Percentiles rank a stretch among this genome's conserved stretches.
Conservation (phyloP, 1,284 basidiomycete genomes). For the Heimioporus punctisporus region DNA sequence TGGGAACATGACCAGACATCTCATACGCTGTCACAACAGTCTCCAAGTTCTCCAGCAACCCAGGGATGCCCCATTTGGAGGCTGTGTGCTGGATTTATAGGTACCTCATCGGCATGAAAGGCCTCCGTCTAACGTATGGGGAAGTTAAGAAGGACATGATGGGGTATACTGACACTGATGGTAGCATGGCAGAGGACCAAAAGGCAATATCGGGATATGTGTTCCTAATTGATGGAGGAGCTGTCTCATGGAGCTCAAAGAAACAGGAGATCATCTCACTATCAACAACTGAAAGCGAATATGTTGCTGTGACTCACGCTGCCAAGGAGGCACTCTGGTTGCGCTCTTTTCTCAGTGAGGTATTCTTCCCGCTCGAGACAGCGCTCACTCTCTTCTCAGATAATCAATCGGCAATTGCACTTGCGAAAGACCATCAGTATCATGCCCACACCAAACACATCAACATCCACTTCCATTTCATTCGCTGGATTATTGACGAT, state of each 20-base stretch:
- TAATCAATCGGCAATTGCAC: conserved; percentile 34
- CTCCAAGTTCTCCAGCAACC: not conserved
- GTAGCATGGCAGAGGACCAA: conserved; percentile 18
- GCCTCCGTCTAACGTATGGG: conserved; percentile 26
- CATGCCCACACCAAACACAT: conserved; percentile 37
- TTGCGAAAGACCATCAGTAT: conserved; percentile 21
- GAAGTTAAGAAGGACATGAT: conserved; percentile 20
- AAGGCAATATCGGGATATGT: conserved; percentile 34
- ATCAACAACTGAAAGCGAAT: conserved; percentile 32
- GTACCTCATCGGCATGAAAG: conserved; percentile 17
- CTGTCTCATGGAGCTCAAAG: conserved; percentile 38
- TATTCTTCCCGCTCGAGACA: not conserved
- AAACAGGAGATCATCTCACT: conserved; percentile 30
- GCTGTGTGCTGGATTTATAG: not conserved
- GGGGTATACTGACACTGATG: conserved; percentile 31
- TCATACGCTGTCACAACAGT: conserved; percentile 26
- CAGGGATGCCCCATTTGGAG: not conserved
- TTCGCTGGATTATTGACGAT: not conserved
- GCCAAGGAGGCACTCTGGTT: conserved; percentile 22
- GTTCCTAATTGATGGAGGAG: conserved; percentile 34
- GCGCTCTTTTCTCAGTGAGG: conserved; percentile 5
- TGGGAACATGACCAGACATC: conserved; percentile 34
- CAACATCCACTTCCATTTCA: conserved; percentile 19
- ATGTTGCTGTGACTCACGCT: conserved; percentile 27
- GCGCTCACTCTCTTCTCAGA: conserved; percentile 24